Conservation (phyloP, 345 rosid species). For the Microthlaspi erraticum region DNA sequence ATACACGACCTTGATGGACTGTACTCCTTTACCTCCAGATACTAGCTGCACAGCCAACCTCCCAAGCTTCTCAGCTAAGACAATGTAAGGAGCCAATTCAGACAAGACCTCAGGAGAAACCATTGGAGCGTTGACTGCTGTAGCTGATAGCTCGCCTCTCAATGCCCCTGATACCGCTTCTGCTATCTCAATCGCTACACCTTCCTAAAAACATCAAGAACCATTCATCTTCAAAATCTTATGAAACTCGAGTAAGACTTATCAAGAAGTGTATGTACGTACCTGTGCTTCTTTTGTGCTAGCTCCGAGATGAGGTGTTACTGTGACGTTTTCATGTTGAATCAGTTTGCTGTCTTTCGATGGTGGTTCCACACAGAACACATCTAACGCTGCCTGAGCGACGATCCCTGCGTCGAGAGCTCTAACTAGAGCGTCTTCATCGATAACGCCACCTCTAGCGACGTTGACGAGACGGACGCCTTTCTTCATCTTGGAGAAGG, state of each 20-base stretch:
- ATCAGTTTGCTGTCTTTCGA: conserved; percentile 61
- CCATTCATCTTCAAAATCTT: neutral
- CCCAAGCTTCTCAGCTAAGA: conserved; percentile 78
- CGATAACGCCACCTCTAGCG: conserved; percentile 91
- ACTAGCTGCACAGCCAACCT: conserved; percentile 79
- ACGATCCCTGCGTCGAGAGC: conserved; percentile 73
- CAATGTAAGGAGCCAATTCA: conserved; percentile 69
- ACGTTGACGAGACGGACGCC: conserved; percentile 84
- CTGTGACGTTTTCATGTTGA: conserved; percentile 72
- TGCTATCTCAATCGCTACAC: conserved; percentile 88
- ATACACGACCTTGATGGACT: conserved; percentile 66
- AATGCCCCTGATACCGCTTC: conserved; percentile 88
- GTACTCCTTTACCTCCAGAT: conserved; percentile 71
- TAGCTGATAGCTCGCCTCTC: conserved; percentile 75
- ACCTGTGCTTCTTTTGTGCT: conserved; percentile 95
- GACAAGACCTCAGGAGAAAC: conserved; percentile 67
- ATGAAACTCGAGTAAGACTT: neutral
- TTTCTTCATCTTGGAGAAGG: conserved; percentile 71
- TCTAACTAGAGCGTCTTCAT: conserved; percentile 75
- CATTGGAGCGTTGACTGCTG: conserved; percentile 92
- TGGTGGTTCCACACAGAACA: conserved; percentile 76
- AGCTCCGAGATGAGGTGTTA: conserved; percentile 93
- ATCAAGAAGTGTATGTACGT: conserved; percentile 29
- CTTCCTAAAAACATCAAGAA: conserved; percentile 55
- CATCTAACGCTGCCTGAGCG: conserved; percentile 93